Base-by-base conservation (phyloP, 2,329 filamentous ascomycete genomes). In the Ascochyta viciae-villosae region DNA sequence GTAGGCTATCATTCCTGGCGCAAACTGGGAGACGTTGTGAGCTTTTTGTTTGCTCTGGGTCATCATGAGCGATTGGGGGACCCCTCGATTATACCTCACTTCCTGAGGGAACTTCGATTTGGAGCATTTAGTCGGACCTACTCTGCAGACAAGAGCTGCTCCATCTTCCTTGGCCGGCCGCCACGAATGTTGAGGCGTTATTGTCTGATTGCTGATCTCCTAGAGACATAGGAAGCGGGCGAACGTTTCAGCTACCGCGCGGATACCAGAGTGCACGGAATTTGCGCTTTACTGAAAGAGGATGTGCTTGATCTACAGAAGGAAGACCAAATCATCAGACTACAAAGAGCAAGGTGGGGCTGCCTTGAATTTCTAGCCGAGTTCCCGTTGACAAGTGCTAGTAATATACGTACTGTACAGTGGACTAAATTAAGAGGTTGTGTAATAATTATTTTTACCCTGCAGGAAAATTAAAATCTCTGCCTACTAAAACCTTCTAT, bases 161-260 rank as follows among this genome's bases (percentile, higher is more conserved):
- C 80, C 1, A 78, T 81, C 1, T 83, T 83, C 49, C 74, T 82
- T n/a, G 81, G 81, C 2, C 74, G 81, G 2, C 81, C 81, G 3
- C 80, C 80, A 3, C 73, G 80, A 2, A 77, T 83, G 35, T 74
- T 74, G n/a, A 45, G 35, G 29, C 16, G 29, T 16, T 41, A 41
- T 19, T 41, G 39, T 19, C 24, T 24, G 4, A 41, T 24, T 4
- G 39, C 39, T n/a, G 23, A 19, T 16, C 9, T 41, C 4, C 39
- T 24, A 4, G 23, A 41, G 24, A 29, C 6, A 7, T 41, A 24
- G 39, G 15, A n/a, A 9, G 4, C 6, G 13, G 24, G 9, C n/a
- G 39, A 41, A n/a, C 39, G 23, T 10, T 41, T 41, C 7, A 27
- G 23, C 6, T 43, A 43, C 15, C 24, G 40, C 2, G 40, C 40